Percentiles rank a stretch among this genome's conserved stretches.
phyloP scores from a whole-genome alignment of 257 asterid genomes.

The Plectranthus barbatus region DNA sequence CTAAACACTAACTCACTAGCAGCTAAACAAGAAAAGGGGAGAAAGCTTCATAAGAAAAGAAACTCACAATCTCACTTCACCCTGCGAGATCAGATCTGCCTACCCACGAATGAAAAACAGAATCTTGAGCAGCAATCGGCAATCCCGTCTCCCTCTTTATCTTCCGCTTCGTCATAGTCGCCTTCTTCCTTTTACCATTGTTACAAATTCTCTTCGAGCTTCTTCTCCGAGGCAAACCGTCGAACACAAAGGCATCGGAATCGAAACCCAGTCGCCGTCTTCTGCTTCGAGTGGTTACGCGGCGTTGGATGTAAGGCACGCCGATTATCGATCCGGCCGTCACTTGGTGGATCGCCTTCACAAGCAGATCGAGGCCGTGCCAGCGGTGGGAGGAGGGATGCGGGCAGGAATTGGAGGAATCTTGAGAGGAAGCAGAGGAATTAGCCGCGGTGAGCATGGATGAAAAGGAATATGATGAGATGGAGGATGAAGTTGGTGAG shows the following conservation, averaged over 20 bases:
- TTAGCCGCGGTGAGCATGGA: slow-evolving; percentile 23
- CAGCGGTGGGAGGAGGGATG: slow-evolving; percentile 32
- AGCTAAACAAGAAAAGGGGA: neutral
- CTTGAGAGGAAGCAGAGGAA: slow-evolving; percentile 46
- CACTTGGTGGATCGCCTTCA: no score
- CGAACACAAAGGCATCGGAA: slow-evolving; percentile 22
- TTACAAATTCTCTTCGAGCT: slow-evolving; percentile 6
- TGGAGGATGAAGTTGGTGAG: slow-evolving; percentile 28
- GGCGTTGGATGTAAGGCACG: no score
- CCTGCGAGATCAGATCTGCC: slow-evolving; percentile 39
- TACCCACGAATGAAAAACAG: slow-evolving; percentile 33
- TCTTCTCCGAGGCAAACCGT: slow-evolving; percentile 14
- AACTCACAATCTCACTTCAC: slow-evolving; percentile 24
- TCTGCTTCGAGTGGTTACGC: no score
- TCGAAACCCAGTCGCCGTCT: slow-evolving; percentile 31
- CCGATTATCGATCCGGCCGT: no score
- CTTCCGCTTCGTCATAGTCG: slow-evolving; percentile 18
- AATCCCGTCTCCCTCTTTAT: slow-evolving; percentile 21
- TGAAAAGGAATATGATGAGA: no score
- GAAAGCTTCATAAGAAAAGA: neutral
- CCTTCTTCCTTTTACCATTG: slow-evolving; percentile 6
- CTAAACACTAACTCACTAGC: slow-evolving; percentile 6
- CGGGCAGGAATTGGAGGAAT: slow-evolving; percentile 35
- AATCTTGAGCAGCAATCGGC: slow-evolving; percentile 31
- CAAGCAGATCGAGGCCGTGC: no score